phyloP scores from a whole-genome alignment of 768 basidiomycete species.

The Tulasnella sp. region DNA sequence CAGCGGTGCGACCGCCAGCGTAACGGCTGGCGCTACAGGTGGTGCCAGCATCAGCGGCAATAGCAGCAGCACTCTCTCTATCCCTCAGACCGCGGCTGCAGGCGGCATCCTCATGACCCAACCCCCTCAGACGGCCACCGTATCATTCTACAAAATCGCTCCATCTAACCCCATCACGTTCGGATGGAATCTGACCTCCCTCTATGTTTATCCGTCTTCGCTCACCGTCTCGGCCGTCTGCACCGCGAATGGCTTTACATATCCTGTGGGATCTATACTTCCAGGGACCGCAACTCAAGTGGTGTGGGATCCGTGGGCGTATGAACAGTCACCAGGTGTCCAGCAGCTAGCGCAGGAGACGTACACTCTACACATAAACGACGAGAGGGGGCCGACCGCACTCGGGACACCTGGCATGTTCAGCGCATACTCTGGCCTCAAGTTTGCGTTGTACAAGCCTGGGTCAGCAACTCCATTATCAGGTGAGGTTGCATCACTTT shows the following conservation, averaged over 20 bases:
- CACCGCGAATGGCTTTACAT: conserved; percentile 74
- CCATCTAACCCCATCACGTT: conserved; percentile 64
- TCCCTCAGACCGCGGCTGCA: conserved; percentile 22
- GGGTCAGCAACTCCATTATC: conserved; percentile 54
- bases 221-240: conserved; percentile 75
- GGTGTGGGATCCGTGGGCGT: conserved; percentile 71
- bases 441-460: conserved; percentile 80
- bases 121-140: conserved; percentile 62
- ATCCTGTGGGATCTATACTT: conserved; percentile 70
- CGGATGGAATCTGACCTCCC: conserved; percentile 77
- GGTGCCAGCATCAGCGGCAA: not conserved
- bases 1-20: not conserved
- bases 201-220: conserved; percentile 56
- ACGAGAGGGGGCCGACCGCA: conserved; percentile 62
- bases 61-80: conserved; percentile 5
- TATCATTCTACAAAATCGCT: conserved; percentile 85
- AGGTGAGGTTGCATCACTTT: too few species aligned
- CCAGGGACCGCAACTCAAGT: conserved; percentile 51
- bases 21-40: not conserved
- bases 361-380: conserved; percentile 73
- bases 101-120: conserved; percentile 62
- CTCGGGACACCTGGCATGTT: conserved; percentile 51
- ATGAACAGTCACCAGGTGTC: conserved; percentile 49
- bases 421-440: conserved; percentile 51
- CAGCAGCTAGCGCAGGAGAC: conserved; percentile 62